Percentiles rank a stretch among this genome's conserved stretches.
These are phyloP conservation scores for Phaeoacremonium minimum DNA, from an alignment of 2,329 filamentous ascomycete genomes.

Conservation along the genomic window DNA sequence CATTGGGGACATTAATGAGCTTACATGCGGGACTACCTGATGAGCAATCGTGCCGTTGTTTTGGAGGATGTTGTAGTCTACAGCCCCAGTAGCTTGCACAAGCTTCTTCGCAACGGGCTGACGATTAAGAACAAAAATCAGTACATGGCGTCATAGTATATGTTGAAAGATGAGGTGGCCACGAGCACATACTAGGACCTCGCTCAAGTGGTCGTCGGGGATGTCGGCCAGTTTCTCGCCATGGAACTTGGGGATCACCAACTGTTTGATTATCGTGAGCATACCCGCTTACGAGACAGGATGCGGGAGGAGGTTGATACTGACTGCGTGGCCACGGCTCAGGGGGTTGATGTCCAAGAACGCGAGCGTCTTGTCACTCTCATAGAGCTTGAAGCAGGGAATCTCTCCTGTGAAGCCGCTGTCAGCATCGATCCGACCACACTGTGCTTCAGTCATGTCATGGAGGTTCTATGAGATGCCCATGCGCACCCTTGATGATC, in stretches of 20 bases:
- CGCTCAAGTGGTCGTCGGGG: conserved; percentile 78
- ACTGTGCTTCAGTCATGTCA: no score
- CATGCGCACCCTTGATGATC: conserved; percentile 85
- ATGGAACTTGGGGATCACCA: conserved; percentile 94
- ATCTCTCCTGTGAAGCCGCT: conserved; percentile 68
- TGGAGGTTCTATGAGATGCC: conserved; percentile 1
- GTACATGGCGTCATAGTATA: not conserved
- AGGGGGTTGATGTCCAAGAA: conserved; percentile 96
- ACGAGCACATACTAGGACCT: conserved; percentile 79
- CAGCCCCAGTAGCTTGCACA: conserved; percentile 67
- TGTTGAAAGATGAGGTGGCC: no score
- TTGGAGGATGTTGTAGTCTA: conserved; percentile 90
- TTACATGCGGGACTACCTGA: conserved; percentile 87
- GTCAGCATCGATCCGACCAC: conserved; percentile 6
- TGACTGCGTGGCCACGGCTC: conserved; percentile 82
- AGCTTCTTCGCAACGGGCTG: conserved; percentile 84
- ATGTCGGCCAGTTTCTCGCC: conserved; percentile 90
- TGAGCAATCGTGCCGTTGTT: conserved; percentile 93
- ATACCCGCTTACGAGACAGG: not conserved
- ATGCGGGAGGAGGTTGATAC: conserved; percentile 19
- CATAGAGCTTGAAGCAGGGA: conserved; percentile 92
- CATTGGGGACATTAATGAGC: conserved; percentile 19
- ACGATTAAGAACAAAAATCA: not conserved
- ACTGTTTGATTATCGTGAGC: conserved; percentile 42
- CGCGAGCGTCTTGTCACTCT: conserved; percentile 87